Evolutionary conservation across 2,329 filamentous ascomycete species (phyloP), one percentile per base, ranked within the genome.

Genomic region (Ceratocystis cubensis): DNA sequence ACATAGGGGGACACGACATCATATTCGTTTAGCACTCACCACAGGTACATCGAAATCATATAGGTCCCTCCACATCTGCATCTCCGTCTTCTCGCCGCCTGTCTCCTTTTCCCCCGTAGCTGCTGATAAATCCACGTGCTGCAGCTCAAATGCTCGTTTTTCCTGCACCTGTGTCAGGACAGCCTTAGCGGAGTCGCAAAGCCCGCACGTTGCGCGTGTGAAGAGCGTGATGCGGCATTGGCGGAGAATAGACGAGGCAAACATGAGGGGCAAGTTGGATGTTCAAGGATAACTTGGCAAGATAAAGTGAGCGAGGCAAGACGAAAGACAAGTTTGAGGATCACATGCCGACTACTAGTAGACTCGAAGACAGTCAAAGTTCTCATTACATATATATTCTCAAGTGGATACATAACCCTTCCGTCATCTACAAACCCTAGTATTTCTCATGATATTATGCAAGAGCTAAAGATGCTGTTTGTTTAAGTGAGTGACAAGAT

Each of bases 21-120:
- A n/a, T 50, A 1, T 25, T 25, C 3, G 15, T 22, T 13, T 20
- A 7, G 5, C 20, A 75, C 81, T 72, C 78, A 92, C 88, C 72
- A 92, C 89, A 0, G 89, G 89, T 6, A 89, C 88, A 71, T 93
- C 89, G 73, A 91, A 89, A 67, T 91, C 88, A 73, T 93, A 93
- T 0, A 91, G 72, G 62, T 86, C 80, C 71, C 83, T 85, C 89
- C 89, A 93, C 28, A 78, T 76, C 69, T 84, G 81, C 17, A 81
- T 80, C 30, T 84, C 82, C 0, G 82, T 13, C 3, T 13, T 41
- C 37, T 41, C 37, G 37, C 10, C 37, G 13, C 37, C 8, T 1
- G 3, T 13, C 10, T 13, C 37, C 10, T 41, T 13, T 41, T 15
- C 37, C 10, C 8, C 37, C 4, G 10, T 13, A 41, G 37, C 79